These are phyloP conservation scores for Sistotremastrum suecicum DNA, from an alignment of 768 basidiomycete species.

Conservation along the genomic window DNA sequence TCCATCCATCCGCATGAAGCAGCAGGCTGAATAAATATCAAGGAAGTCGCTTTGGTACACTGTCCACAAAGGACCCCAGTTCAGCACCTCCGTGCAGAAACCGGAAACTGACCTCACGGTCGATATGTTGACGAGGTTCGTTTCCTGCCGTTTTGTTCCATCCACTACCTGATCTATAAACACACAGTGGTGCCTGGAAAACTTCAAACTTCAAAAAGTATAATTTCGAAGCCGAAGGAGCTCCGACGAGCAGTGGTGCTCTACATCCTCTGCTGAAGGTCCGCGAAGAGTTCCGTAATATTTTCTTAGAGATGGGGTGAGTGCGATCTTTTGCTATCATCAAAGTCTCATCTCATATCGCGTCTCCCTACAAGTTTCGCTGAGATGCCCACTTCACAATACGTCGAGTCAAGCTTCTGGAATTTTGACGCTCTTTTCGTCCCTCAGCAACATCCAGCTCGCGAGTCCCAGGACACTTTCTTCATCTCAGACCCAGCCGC, in stretches of 20 bases:
- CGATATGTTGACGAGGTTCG: slow-evolving; percentile 88
- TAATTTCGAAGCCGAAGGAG: slow-evolving; percentile 95
- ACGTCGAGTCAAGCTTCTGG: slow-evolving; percentile 98
- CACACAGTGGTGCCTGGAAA: slow-evolving; percentile 81
- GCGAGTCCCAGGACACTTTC: slow-evolving; percentile 97
- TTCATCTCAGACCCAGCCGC: slow-evolving; percentile 78
- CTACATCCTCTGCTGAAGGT: slow-evolving; percentile 96
- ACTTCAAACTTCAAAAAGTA: slow-evolving; percentile 91
- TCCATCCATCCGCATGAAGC: too few relatives aligned
- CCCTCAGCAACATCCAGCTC: slow-evolving; percentile 96
- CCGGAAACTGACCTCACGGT: slow-evolving; percentile 93
- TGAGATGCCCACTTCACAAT: slow-evolving; percentile 94
- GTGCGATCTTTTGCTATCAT: slow-evolving; percentile 11
- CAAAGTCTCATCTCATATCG: neutral
- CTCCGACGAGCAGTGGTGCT: slow-evolving; percentile 79
- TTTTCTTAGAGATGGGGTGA: slow-evolving; percentile 99
- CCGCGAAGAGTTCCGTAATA: slow-evolving; percentile 90
- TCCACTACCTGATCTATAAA: slow-evolving; percentile 4
- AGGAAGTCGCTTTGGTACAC: slow-evolving; percentile 97
- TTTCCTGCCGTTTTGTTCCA: slow-evolving; percentile 7
- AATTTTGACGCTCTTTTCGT: slow-evolving; percentile 98
- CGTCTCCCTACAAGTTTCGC: slow-evolving; percentile 53
- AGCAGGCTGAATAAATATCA: neutral
- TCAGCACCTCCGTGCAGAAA: slow-evolving; percentile 84
- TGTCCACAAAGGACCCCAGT: slow-evolving; percentile 70